Conservation (phyloP, 306 rosid genomes). For the Clitoria ternatea region DNA sequence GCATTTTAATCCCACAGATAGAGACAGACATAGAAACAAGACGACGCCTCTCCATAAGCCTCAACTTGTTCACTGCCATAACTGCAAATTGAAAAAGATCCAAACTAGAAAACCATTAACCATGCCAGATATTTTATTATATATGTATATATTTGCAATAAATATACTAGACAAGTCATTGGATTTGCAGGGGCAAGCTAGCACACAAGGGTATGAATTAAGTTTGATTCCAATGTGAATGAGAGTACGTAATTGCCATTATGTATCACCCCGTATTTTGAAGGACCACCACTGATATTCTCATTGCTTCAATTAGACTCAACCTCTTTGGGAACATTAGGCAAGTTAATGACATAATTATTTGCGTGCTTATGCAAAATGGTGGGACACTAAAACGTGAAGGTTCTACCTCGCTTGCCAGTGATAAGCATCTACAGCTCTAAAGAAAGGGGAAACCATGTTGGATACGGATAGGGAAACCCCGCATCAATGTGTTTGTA, state of each 20-base stretch:
- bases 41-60: constrained; percentile 6
- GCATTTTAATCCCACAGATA: not conserved
- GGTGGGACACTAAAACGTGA: not conserved
- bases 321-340: not conserved
- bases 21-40: constrained; percentile 15
- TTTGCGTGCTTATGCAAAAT: not conserved
- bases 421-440: not conserved
- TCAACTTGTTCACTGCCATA: not conserved
- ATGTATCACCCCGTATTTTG: not conserved
- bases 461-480: not conserved
- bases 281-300: not conserved
- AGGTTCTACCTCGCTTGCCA: not conserved
- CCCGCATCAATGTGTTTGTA: not conserved
- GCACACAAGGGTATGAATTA: not conserved
- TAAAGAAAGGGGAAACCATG: not conserved
- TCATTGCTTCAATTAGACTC: not conserved
- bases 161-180: not conserved
- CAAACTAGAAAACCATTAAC: not conserved
- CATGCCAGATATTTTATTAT: not conserved
- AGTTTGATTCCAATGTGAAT: not conserved
- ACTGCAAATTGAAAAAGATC: not conserved
- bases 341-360: not conserved
- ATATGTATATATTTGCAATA: not conserved
- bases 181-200: not conserved
- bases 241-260: not conserved